Percentiles rank a stretch among this genome's conserved stretches.
phyloP scores from a whole-genome alignment of 2,329 filamentous ascomycete species.

The Monilinia aucupariae region DNA sequence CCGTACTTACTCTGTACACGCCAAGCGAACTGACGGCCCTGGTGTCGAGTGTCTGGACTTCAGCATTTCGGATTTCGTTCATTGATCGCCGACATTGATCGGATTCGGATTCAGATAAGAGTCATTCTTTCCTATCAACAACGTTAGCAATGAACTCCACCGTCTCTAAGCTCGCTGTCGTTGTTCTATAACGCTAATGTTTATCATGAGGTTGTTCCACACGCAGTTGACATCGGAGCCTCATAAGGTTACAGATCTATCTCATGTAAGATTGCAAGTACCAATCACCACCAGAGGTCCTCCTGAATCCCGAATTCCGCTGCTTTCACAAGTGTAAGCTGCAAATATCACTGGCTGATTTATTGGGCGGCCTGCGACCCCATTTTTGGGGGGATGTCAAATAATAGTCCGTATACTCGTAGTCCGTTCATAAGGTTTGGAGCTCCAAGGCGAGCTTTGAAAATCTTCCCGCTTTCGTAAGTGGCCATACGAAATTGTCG shows the following conservation, averaged over 20 bases:
- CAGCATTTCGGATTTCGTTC: no score
- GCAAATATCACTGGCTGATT: not conserved
- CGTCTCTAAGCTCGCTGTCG: no score
- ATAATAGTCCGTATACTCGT: no score
- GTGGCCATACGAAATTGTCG: not conserved
- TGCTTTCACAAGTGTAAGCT: not conserved
- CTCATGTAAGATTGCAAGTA: no score
- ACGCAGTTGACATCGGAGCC: no score
- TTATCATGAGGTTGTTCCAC: not conserved
- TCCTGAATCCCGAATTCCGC: no score
- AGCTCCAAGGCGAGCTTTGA: not conserved
- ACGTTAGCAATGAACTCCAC: not conserved
- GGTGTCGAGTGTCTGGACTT: no score
- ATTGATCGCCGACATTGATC: not conserved
- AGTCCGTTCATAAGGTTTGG: not conserved
- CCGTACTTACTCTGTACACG: no score
- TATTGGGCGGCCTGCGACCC: not conserved
- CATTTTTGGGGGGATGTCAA: not conserved
- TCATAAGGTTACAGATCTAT: not conserved
- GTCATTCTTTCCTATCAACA: not conserved
- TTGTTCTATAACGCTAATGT: no score
- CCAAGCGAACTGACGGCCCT: not conserved
- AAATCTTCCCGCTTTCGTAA: not conserved
- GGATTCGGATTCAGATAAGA: no score
- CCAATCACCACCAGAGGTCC: no score